Conservation (phyloP, 2,329 filamentous ascomycete genomes). For the Colletotrichum kahawae region DNA sequence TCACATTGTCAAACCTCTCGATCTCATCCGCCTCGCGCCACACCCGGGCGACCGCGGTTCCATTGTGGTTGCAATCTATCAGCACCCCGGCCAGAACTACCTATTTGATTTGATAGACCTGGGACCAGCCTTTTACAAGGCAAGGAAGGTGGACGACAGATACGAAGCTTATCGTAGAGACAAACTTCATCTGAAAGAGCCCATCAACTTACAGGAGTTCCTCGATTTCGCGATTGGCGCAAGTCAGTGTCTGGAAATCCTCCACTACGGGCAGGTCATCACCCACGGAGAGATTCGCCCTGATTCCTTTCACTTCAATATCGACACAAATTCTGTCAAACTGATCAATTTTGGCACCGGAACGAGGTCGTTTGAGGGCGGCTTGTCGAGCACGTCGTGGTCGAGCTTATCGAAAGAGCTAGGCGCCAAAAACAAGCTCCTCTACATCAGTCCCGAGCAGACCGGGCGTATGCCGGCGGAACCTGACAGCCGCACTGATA, state of each 20-base stretch:
- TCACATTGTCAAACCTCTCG: conserved; percentile 82
- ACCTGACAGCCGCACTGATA: conserved; percentile 90
- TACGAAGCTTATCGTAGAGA: conserved; percentile 50
- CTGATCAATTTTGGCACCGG: conserved; percentile 88
- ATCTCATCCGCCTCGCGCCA: conserved; percentile 74
- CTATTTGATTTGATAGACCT: conserved; percentile 75
- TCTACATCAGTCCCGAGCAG: conserved; percentile 94
- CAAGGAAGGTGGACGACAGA: conserved; percentile 55
- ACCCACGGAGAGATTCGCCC: conserved; percentile 91
- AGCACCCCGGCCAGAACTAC: conserved; percentile 77
- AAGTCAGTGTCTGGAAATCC: conserved; percentile 81
- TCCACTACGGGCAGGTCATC: conserved; percentile 87
- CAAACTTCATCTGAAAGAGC: conserved; percentile 55
- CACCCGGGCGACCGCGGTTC: conserved; percentile 71
- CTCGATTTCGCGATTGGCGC: conserved; percentile 92
- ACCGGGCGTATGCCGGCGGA: conserved; percentile 92
- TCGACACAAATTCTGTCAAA: conserved; percentile 73
- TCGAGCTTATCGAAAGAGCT: conserved; percentile 80
- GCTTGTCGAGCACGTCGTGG: conserved; percentile 86
- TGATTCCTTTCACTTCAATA: conserved; percentile 88
- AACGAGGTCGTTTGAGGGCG: conserved; percentile 87
- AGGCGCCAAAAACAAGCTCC: conserved; percentile 86
- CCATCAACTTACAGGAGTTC: conserved; percentile 76
- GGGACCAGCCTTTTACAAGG: conserved; percentile 74
- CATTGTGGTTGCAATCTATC: conserved; percentile 83